Percentiles rank a stretch among this genome's conserved stretches.
phyloP scores from a whole-genome alignment of 345 rosid species.

The Sapria himalayana region DNA sequence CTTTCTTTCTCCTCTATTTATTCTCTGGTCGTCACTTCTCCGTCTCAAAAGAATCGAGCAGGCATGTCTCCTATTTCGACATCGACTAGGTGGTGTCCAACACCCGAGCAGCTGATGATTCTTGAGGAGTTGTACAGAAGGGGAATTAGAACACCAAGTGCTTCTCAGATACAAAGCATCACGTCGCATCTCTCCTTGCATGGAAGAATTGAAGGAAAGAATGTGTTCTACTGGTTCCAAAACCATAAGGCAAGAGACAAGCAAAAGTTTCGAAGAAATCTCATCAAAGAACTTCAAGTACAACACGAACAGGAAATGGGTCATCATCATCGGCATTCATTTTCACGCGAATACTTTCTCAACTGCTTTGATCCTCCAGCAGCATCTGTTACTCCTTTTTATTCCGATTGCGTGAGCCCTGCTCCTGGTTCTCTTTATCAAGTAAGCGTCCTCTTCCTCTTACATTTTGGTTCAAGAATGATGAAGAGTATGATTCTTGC shows the following conservation, averaged over 20 bases:
- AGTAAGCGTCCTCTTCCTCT: no score
- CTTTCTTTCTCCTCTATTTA: neutral
- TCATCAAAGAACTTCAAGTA: constrained; percentile 41
- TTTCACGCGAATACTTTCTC: constrained; percentile 12
- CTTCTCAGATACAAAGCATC: constrained; percentile 69
- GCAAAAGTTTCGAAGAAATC: constrained; percentile 61
- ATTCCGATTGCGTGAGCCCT: no score
- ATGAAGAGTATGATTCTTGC: no score
- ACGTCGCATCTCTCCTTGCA: constrained; percentile 54
- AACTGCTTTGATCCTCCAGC: constrained; percentile 18
- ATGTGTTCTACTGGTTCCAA: constrained; percentile 93
- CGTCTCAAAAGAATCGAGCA: neutral
- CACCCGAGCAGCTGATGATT: constrained; percentile 87
- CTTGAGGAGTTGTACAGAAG: constrained; percentile 66
- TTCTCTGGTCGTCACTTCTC: neutral
- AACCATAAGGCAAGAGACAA: constrained; percentile 94
- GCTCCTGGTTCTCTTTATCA: no score
- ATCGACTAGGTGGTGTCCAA: constrained; percentile 90
- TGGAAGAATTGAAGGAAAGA: constrained; percentile 82
- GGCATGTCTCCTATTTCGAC: constrained; percentile 45
- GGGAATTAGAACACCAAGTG: constrained; percentile 68
- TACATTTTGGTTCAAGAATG: no score
- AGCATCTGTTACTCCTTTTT: constrained; percentile 8
- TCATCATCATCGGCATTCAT: constrained; percentile 11
- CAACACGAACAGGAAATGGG: constrained; percentile 28